Evolutionary conservation across 2,329 filamentous ascomycete genomes (phyloP), one percentile per base, ranked within the genome.

Genomic region (Colletotrichum echinochloae): DNA sequence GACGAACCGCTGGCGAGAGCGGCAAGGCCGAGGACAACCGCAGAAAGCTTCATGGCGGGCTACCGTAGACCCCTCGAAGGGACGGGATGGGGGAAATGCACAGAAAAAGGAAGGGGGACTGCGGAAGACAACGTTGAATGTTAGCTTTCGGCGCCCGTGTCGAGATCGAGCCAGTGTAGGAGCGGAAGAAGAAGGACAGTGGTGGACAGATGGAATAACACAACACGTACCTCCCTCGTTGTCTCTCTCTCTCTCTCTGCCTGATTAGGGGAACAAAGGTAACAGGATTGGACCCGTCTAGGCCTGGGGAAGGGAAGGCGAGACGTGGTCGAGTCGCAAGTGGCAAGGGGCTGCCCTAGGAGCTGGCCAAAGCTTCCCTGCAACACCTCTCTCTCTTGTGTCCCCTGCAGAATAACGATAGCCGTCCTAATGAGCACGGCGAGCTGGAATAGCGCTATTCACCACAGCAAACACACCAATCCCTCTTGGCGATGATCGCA

Each of bases 11-110:
- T 81, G 71, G 85, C 80, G 77, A 86, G 76, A 70, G 80, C 81
- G 71, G 86, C 82, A 57, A 90, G 81, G 80, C 87, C 83, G 65
- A 85, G 79, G 68, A 92, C 77, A 62, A 89, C 75, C 71, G 87
- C 83, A 71, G 82, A 77, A 73, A 84, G 74, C 81, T 84, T 89
- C 87, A 89, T 89, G 66, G 68, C 75, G 75, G 72, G 60, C 56
- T 59, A 49, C 59, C 56, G 70, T 60, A 54, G 30, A 71, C 60
- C 69, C 69, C 60, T 71, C 65, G 70, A 56, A 56, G 61, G 51
- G 56, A 70, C 51, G 26, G 49, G 26, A 33, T 30, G 54, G 48
- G 55, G 57, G 28, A 41, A 41, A 26, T 56, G 46, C 39, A 54
- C 46, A 33, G 39, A 28, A 41, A 33, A 44, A 26, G 23, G 59